Base-by-base conservation (phyloP, 495 filamentous ascomycete genomes). In the Lasiosphaeria miniovina region DNA sequence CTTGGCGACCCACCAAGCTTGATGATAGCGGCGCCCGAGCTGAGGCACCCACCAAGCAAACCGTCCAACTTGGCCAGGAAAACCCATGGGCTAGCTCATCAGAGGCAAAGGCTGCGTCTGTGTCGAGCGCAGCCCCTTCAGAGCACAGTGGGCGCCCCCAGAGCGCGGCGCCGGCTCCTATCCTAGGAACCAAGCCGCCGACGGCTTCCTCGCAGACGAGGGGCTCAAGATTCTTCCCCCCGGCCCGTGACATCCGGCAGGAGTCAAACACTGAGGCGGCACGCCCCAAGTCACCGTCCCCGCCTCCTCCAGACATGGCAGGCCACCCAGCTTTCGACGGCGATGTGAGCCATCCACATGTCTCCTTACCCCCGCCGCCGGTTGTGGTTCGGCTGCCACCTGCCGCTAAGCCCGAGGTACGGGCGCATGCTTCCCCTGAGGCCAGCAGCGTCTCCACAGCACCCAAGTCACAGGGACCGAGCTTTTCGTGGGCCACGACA, bases 351-450 rank as follows among this genome's bases (percentile, higher is more conserved):
- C 84, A 82, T 33, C 89, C 89, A 1, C 76, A 86, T 57, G 88
- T 93, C 15, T 82, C 86, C 36, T 73, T 93, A 24, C 90, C 90
- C 9, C 80, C 75, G 6, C 81, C 85, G 24, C 81, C 85, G 61
- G 87, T 88, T 34, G 80, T 88, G 7, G 90, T 93, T 0, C 86
- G 84, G 58, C 75, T 93, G 3, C 89, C 89, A 10, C 89, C 89
- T 4, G 77, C 71, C 0, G 60, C 46, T 14, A 46, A 14, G 49
- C 11, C 55, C 17, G 33, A 24, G 40, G 14, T 45, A 57, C 12
- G 9, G 8, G 55, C 55, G 14, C 10, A 2, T 49, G 24, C 24
- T 24, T 1, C 46, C 12, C 24, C 43, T 3, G 61, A 56, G 38
- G 4, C 59, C 11, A 43, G 1, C 49, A 40, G 34, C 24, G 40